Conservation (phyloP, 2,329 filamentous ascomycete species). For the Monilinia fructicola region DNA sequence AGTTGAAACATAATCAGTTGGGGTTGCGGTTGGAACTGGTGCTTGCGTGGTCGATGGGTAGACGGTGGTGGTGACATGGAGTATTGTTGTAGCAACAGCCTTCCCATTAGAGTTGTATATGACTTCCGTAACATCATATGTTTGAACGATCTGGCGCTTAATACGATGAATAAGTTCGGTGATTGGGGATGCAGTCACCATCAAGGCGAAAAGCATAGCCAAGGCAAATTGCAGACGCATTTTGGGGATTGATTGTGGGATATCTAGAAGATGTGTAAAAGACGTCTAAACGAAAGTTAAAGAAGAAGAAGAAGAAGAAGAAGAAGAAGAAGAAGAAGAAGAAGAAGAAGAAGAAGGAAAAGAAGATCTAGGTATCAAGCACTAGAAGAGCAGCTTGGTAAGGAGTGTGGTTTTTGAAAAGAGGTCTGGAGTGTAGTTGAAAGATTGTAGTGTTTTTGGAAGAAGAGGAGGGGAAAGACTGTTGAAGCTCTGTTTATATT, state of each 20-base stretch:
- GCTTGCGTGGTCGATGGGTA: conserved; percentile 21
- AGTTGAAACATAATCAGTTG: conserved; percentile 23
- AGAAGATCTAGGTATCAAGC: conserved; percentile 15
- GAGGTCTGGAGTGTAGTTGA: background rate
- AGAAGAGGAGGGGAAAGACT: conserved; percentile 9
- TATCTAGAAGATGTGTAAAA: conserved; percentile 9
- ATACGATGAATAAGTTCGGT: conserved; percentile 5
- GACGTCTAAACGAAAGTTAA: background rate
- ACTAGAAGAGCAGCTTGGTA: conserved; percentile 20
- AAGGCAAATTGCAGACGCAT: conserved; percentile 22
- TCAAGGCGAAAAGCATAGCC: conserved; percentile 15
- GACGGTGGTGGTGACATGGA: conserved; percentile 21
- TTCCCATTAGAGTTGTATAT: conserved; percentile 19
- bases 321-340: no score
- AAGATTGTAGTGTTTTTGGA: conserved; percentile 6
- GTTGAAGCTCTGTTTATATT: conserved; percentile 16
- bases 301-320: no score
- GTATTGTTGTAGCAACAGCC: conserved; percentile 15
- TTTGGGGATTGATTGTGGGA: conserved; percentile 11
- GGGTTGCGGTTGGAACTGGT: conserved; percentile 22
- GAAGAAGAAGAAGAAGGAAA: no score
- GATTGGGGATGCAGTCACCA: conserved; percentile 20
- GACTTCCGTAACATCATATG: conserved; percentile 22
- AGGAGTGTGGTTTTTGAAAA: conserved; percentile 9
- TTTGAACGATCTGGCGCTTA: conserved; percentile 17